Evolutionary conservation across 2,329 filamentous ascomycete species (phyloP).

Genomic region (Xenoacremonium recifei): DNA sequence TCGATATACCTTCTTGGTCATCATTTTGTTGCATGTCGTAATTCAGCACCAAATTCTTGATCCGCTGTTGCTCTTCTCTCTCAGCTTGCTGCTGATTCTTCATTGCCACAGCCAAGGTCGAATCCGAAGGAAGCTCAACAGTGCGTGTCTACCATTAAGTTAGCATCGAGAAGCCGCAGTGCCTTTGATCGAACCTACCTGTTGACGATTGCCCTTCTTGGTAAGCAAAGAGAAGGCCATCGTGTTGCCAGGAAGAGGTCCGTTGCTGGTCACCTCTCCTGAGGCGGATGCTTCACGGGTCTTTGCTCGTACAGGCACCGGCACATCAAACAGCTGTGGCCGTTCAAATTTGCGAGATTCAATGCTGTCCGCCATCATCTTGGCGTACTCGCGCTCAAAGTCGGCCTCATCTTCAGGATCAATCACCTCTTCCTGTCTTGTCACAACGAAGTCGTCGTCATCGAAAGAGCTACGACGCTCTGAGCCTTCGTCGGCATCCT

Average conservation of each 20-base stretch:
- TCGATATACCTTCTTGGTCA: conserved; percentile 69
- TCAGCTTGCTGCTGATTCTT: conserved; percentile 93
- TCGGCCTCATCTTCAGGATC: conserved; percentile 95
- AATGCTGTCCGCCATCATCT: conserved; percentile 96
- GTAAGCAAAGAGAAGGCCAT: conserved; percentile 97
- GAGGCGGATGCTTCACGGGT: conserved; percentile 54
- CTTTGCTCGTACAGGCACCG: conserved; percentile 80
- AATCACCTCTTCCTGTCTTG: conserved; percentile 82
- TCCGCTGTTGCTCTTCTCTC: conserved; percentile 93
- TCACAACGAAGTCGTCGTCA: conserved; percentile 90
- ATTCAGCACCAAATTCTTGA: conserved; percentile 96
- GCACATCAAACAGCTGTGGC: conserved; percentile 93
- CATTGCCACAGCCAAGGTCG: conserved; percentile 94
- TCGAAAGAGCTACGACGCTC: conserved; percentile 64
- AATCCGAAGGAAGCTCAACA: conserved; percentile 86
- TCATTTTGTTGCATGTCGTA: conserved; percentile 89
- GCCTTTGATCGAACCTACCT: conserved; percentile 54
- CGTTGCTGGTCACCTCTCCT: conserved; percentile 8
- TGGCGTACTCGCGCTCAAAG: conserved; percentile 96
- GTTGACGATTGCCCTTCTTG: conserved; percentile 92
- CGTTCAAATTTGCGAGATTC: conserved; percentile 96
- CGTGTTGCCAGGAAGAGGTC: conserved; percentile 43
- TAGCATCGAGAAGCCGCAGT: neutral
- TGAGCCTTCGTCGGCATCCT: conserved; percentile 50
- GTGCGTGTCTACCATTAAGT: conserved; percentile 68